Conservation (phyloP, 2,329 filamentous ascomycete species). For the Leptographium wingfieldii region DNA sequence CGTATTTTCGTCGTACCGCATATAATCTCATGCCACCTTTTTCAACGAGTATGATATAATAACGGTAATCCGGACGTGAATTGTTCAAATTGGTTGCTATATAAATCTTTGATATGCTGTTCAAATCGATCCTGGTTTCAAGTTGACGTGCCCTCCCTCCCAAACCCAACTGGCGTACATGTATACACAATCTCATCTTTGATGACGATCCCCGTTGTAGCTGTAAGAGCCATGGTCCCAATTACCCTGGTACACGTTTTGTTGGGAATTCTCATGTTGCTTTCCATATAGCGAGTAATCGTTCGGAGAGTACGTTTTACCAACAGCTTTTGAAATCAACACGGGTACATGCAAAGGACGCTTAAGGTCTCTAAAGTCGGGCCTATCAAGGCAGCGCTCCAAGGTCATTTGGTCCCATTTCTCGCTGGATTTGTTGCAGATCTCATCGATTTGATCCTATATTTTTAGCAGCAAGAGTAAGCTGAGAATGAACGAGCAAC, state of each 20-base stretch:
- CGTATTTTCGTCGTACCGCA: too few species aligned
- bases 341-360: constrained; percentile 44
- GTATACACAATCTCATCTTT: neutral
- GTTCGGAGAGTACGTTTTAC: neutral
- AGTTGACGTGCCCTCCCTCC: neutral
- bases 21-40: neutral
- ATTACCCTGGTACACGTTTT: too few species aligned
- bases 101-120: neutral
- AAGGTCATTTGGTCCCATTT: constrained; percentile 43
- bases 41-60: neutral
- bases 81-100: neutral
- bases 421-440: constrained; percentile 45
- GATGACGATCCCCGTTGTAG: neutral
- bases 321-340: constrained; percentile 29
- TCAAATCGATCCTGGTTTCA: neutral
- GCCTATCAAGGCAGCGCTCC: constrained; percentile 23
- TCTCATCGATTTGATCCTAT: constrained; percentile 51
- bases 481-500: neutral
- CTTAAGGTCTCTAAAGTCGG: constrained; percentile 25
- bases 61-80: neutral
- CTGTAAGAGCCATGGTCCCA: neutral
- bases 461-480: neutral
- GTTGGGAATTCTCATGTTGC: neutral
- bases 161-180: neutral
- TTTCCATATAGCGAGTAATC: neutral